Evolutionary conservation across 495 filamentous ascomycete species (phyloP).

Genomic region (Aspergillus saccharolyticus): DNA sequence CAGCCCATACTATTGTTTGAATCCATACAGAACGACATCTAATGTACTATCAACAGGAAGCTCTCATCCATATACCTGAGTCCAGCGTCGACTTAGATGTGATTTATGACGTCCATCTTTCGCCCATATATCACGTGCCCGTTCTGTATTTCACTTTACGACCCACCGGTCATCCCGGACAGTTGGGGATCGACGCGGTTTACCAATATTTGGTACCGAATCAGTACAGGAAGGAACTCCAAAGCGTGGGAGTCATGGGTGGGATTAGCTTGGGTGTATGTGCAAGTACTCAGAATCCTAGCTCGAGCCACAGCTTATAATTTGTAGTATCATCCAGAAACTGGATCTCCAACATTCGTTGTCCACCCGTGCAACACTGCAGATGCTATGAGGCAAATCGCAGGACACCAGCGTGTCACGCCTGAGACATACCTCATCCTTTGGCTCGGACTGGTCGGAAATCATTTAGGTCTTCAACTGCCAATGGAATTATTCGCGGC

Average conservation of each 20-base stretch:
- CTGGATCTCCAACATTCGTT: constrained; percentile 69
- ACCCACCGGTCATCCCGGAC: constrained; percentile 55
- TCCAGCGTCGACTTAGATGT: constrained; percentile 31
- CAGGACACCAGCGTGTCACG: constrained; percentile 44
- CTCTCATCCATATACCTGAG: constrained; percentile 28
- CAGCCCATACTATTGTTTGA: constrained; percentile 7
- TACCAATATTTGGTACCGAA: constrained; percentile 66
- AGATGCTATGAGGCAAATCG: constrained; percentile 59
- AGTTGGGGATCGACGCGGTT: constrained; percentile 59
- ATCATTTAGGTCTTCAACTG: constrained; percentile 65
- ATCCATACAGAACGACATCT: constrained; percentile 10
- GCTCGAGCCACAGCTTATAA: constrained; percentile 36
- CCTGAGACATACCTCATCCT: constrained; percentile 67
- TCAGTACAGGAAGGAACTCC: constrained; percentile 52
- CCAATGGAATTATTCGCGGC: constrained; percentile 46
- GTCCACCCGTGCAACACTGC: constrained; percentile 84
- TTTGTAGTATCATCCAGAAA: constrained; percentile 72
- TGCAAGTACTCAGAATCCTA: constrained; percentile 22
- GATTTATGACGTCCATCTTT: constrained; percentile 51
- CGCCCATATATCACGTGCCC: constrained; percentile 47
- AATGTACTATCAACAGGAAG: constrained; percentile 32
- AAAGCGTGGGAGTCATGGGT: constrained; percentile 59
- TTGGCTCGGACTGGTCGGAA: constrained; percentile 76
- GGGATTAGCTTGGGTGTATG: constrained; percentile 73
- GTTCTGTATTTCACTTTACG: constrained; percentile 52